Evolutionary conservation across 2,329 filamentous ascomycete genomes (phyloP).

Genomic region (Fusarium sp.): DNA sequence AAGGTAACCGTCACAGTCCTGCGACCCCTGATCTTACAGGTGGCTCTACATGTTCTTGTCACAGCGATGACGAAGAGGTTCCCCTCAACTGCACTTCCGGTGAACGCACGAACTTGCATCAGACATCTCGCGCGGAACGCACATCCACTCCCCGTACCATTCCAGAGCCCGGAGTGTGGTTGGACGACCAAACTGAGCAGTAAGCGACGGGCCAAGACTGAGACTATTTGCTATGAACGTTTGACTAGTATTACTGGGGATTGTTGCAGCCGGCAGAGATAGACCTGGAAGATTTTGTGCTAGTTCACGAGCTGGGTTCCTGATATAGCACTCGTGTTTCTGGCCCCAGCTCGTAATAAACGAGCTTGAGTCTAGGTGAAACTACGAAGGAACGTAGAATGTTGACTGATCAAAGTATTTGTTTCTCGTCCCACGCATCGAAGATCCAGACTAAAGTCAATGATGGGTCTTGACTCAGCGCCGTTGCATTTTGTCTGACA

Average conservation of each 20-base stretch:
- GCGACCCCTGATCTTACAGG: constrained; percentile 18
- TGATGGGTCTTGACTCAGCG: constrained; percentile 11
- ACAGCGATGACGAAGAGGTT: constrained; percentile 2
- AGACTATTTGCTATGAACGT: constrained; percentile 7
- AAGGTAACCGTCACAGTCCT: not conserved
- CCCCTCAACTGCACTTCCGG: not conserved
- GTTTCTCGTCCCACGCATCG: constrained; percentile 21
- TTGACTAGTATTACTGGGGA: constrained; percentile 23
- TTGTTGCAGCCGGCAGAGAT: constrained; percentile 18
- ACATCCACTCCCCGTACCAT: not conserved
- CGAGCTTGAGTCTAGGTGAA: constrained; percentile 32
- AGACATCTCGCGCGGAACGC: not conserved
- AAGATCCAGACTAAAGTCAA: constrained; percentile 28
- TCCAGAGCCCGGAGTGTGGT: constrained; percentile 22
- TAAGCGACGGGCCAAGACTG: not conserved
- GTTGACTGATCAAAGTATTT: constrained; percentile 12
- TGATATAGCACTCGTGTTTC: constrained; percentile 18
- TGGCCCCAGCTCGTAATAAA: constrained; percentile 20
- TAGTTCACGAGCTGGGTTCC: constrained; percentile 11
- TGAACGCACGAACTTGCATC: not conserved
- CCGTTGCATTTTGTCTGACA: constrained; percentile 2
- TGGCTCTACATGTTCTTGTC: constrained; percentile 11
- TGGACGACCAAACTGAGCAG: constrained; percentile 10
- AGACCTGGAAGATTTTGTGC: not conserved
- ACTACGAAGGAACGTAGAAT: constrained; percentile 38